Evolutionary conservation across 306 rosid genomes (phyloP), one percentile per base, ranked within the genome.

Genomic region (Styphnolobium japonicum): DNA sequence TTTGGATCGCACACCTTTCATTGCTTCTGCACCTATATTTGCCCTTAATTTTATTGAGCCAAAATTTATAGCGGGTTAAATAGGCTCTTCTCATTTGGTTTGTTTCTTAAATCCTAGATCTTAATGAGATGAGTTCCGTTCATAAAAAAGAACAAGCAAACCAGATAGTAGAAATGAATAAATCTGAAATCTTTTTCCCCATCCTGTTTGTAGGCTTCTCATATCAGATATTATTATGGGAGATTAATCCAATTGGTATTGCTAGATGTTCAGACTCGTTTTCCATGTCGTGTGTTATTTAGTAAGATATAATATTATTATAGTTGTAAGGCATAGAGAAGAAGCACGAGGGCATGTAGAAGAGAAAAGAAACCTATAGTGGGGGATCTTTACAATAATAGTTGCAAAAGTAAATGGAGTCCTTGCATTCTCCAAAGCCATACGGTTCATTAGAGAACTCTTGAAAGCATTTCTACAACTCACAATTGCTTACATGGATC

Each of bases 371-470:
- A 23, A n/a, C n/a, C 19, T 70, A 79, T 33, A 27, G 34, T 18
- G 88, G 86, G 9, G 86, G 90, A 21, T 76, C 43, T 73, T 76
- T 84, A 74, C 92, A 86, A 27, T 81, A 79, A 27, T 52, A 82
- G 64, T 82, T 71, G 87, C 90, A 88, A 39, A 76, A 75, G 76
- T 88, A 88, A 52, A 64, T 53, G 22, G 68, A 5, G 11, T 15
- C 76, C 80, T 58, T 82, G 85, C 92, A 86, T 11, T 73, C 78
- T 77, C 87, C 90, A 21, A 31, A 4, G 22, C 87, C 90, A 60
- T 67, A 19, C 3, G 79, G 84, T 25, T 80, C 79, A 73, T 73
- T 73, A 52, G 86, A 81, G 82, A 90, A 88, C 77, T 82, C 82
- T 36, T 40, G 83, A 53, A 45, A 56, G 77, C 92, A 88, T 42